Base-by-base conservation (phyloP, 148 eudicot genomes). In the Beta vulgaris region DNA sequence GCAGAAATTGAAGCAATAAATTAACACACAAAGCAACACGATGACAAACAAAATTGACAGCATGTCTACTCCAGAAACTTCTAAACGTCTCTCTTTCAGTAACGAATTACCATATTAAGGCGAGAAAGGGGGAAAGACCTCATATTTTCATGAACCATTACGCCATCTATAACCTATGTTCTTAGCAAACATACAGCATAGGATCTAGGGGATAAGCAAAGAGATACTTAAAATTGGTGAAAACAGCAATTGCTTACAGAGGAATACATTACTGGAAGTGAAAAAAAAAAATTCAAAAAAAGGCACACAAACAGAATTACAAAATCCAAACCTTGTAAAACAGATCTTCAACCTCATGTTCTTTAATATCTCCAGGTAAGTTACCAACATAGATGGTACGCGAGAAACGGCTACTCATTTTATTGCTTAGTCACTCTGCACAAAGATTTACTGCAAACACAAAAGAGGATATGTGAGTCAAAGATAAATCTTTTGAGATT, bases 361-460 rank as follows among this genome's bases (percentile, higher is more conserved):
- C 97, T 75, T 79, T 95, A 58, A 95, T 83, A 79, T 95, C 97
- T 48, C 88, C 79, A 19, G 99, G 99, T 73, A 95, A 84, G 85
- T 95, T 95, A n/a, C 99, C 99, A 72, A 92, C 99, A 81, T 95
- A 95, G 71, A 95, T 92, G 48, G 86, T 88, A 72, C 99, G 92
- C 69, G 97, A 95, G 85, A 83, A 92, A 55, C 97, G 99, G 73
- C 96, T 79, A 81, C 93, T 92, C 99, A 95, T 95, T 77, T 87
- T 54, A 31, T 40, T 58, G 65, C 76, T 65, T 26, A 67, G 68
- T 46, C 54, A 31, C 43, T 60, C 44, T 35, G 48, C 64, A 14
- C 12, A 43, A 68, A 31, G 42, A 44, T 46, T 18, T 53, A 32
- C 93, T 87, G 92, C 89, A 82, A 37, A 79, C 69, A 82, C 53